phyloP scores from a whole-genome alignment of 1,139 yeast species.

The Candida albicans region DNA sequence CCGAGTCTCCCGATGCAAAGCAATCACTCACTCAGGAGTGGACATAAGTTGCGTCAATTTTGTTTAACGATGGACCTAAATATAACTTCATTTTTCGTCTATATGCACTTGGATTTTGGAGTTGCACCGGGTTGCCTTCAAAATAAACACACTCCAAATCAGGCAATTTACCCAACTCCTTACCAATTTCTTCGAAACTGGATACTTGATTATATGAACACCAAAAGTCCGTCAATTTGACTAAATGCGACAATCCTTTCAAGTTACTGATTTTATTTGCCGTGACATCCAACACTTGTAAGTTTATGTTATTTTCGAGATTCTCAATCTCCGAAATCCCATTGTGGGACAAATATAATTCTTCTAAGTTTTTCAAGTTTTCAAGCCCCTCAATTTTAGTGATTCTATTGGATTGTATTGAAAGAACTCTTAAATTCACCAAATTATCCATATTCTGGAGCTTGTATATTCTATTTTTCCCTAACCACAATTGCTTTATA shows the following conservation, averaged over 20 bases:
- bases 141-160: slow-evolving; percentile 85
- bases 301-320: slow-evolving; percentile 65
- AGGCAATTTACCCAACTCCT: slow-evolving; percentile 61
- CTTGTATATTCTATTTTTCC: slow-evolving; percentile 74
- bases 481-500: slow-evolving; percentile 85
- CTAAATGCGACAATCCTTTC: slow-evolving; percentile 65
- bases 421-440: slow-evolving; percentile 66
- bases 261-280: slow-evolving; percentile 65
- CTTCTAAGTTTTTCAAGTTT: slow-evolving; percentile 69
- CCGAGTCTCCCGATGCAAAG: no score
- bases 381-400: slow-evolving; percentile 82
- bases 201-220: slow-evolving; percentile 76
- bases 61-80: slow-evolving; percentile 71
- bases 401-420: slow-evolving; percentile 86
- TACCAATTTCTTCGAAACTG: slow-evolving; percentile 66
- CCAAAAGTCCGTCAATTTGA: slow-evolving; percentile 86
- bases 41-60: slow-evolving; percentile 88
- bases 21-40: slow-evolving; percentile 11
- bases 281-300: slow-evolving; percentile 79
- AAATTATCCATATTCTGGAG: slow-evolving; percentile 66
- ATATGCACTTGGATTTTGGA: slow-evolving; percentile 72
- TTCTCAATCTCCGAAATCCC: slow-evolving; percentile 76
- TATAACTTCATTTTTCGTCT: slow-evolving; percentile 77
- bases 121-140: slow-evolving; percentile 92
- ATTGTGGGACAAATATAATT: slow-evolving; percentile 85